These are phyloP conservation scores for Thalassiosira livingstoniorum DNA, from an alignment of 352 stramenopile genomes.

Conservation along the genomic window DNA sequence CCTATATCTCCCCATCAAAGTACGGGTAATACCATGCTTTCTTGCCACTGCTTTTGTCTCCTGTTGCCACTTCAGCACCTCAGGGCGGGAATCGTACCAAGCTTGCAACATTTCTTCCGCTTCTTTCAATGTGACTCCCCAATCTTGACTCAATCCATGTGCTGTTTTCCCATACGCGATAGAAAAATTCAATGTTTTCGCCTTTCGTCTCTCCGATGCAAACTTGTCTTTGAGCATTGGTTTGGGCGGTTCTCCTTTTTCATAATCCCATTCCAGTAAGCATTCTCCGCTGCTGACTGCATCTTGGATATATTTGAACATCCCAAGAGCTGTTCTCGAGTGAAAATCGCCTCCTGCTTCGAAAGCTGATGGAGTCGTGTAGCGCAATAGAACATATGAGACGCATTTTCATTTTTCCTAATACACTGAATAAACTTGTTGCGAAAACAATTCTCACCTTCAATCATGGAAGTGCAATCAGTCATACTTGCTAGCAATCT, in stretches of 20 bases:
- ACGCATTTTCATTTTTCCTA: too few relatives aligned
- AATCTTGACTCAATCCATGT: conserved; percentile 95
- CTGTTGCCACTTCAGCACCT: conserved; percentile 93
- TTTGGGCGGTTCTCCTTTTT: conserved; percentile 89
- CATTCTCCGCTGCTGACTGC: conserved; percentile 95
- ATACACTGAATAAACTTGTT: too few relatives aligned
- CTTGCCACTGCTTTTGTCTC: conserved; percentile 91
- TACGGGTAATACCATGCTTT: conserved; percentile 89
- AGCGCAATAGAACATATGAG: too few relatives aligned
- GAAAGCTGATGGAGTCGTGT: too few relatives aligned
- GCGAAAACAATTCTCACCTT: too few relatives aligned
- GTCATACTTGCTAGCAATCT: conserved; percentile 98
- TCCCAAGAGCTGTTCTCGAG: conserved; percentile 95
- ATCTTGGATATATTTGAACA: conserved; percentile 98
- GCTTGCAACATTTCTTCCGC: conserved; percentile 92
- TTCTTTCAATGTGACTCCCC: conserved; percentile 86
- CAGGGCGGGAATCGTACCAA: conserved; percentile 93
- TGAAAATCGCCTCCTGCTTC: conserved; percentile 90
- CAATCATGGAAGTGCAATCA: conserved; percentile 98
- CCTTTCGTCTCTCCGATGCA: conserved; percentile 95
- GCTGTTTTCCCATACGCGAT: conserved; percentile 99
- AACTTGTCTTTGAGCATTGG: conserved; percentile 99
- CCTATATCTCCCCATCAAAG: conserved; percentile 97
- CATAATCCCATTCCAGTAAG: conserved; percentile 97
- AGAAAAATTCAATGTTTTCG: conserved; percentile 99